These are phyloP conservation scores for Sphaerulina musiva DNA, from an alignment of 2,329 filamentous ascomycete species.

Conservation along the genomic window DNA sequence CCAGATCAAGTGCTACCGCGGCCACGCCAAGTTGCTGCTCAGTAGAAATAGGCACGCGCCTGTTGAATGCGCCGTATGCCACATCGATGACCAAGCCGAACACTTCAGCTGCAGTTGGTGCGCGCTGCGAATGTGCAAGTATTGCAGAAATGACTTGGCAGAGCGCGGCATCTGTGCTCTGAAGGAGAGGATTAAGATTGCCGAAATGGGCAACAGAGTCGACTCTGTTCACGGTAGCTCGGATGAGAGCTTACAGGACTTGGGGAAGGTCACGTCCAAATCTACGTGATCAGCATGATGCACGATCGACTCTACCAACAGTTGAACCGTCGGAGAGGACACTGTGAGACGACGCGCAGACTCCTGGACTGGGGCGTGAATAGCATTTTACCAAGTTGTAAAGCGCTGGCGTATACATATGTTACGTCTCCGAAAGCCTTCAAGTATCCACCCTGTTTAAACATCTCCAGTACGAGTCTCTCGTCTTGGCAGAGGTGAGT, in stretches of 20 bases:
- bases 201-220: constrained; percentile 11
- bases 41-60: constrained; percentile 30
- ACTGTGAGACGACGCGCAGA: background rate
- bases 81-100: constrained; percentile 29
- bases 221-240: constrained; percentile 10
- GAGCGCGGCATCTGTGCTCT: constrained; percentile 22
- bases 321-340: background rate
- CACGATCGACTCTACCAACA: background rate
- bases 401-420: background rate
- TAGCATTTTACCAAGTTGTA: constrained; percentile 2
- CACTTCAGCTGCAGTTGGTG: constrained; percentile 32
- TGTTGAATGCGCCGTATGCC: constrained; percentile 33
- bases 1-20: constrained; percentile 30
- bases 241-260: constrained; percentile 10
- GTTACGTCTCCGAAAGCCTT: background rate
- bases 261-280: constrained; percentile 4
- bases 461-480: background rate
- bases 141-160: constrained; percentile 25
- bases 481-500: background rate
- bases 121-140: constrained; percentile 29
- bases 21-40: constrained; percentile 25
- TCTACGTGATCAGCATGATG: background rate
- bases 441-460: background rate
- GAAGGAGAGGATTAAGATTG: constrained; percentile 19
- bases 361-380: background rate